Conservation (phyloP, 345 rosid species). For the Camelina hispida region DNA sequence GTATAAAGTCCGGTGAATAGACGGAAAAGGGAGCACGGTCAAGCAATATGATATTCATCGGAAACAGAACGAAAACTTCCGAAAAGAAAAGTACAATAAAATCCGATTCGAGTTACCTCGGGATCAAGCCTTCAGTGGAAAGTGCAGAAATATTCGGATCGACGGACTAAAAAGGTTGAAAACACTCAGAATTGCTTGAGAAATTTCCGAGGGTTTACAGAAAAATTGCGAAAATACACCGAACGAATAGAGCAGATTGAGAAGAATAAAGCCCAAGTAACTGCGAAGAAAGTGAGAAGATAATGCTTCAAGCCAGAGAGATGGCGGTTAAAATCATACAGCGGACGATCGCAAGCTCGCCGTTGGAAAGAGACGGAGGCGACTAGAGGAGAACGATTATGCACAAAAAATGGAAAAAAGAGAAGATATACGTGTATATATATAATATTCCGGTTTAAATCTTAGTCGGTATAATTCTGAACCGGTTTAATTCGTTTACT, state of each 20-base stretch:
- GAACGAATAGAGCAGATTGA: neutral
- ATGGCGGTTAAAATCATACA: neutral
- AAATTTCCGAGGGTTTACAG: constrained; percentile 25
- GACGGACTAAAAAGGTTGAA: constrained; percentile 5
- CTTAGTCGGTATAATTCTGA: neutral
- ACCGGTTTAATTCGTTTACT: neutral
- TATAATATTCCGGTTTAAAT: constrained; percentile 30
- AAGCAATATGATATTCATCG: constrained; percentile 1
- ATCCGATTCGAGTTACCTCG: constrained; percentile 20
- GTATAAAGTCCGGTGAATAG: neutral
- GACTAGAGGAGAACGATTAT: constrained; percentile 7
- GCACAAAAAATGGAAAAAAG: neutral
- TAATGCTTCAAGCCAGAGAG: neutral
- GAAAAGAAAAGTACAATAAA: neutral
- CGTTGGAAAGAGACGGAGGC: constrained; percentile 23
- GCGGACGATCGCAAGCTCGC: constrained; percentile 31
- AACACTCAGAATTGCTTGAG: constrained; percentile 1
- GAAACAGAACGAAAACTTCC: neutral
- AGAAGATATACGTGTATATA: neutral
- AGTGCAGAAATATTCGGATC: constrained; percentile 19
- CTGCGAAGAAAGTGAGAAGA: neutral
- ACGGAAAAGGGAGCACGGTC: neutral
- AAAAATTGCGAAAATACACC: constrained; percentile 3
- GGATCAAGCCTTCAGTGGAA: constrained; percentile 21
- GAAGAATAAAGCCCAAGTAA: neutral